Evolutionary conservation across 352 stramenopile species (phyloP).

Genomic region (Phytophthora multivora): DNA sequence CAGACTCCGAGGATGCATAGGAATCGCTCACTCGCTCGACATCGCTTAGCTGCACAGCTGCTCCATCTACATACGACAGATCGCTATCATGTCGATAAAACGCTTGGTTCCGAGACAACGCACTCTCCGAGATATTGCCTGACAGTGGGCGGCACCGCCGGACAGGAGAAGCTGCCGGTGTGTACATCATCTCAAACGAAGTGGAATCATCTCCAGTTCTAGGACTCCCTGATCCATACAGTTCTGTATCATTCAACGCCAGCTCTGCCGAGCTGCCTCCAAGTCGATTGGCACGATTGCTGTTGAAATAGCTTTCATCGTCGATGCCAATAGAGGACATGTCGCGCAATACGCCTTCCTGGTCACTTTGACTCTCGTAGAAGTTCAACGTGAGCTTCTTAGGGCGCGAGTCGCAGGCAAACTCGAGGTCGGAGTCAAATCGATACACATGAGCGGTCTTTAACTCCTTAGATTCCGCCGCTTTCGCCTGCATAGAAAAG

Average conservation of each 20-base stretch:
- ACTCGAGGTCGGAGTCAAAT: slow-evolving; percentile 81
- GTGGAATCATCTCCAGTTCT: slow-evolving; percentile 56
- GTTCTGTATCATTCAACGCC: slow-evolving; percentile 28
- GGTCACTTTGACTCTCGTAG: slow-evolving; percentile 58
- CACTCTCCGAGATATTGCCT: slow-evolving; percentile 35
- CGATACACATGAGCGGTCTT: slow-evolving; percentile 84
- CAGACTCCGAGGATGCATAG: slow-evolving; percentile 69
- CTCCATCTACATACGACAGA: slow-evolving; percentile 43
- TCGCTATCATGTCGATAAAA: slow-evolving; percentile 63
- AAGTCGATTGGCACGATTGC: slow-evolving; percentile 19
- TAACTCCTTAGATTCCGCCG: slow-evolving; percentile 70
- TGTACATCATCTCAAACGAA: slow-evolving; percentile 74
- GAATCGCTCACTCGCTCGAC: slow-evolving; percentile 70
- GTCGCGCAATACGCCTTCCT: slow-evolving; percentile 27
- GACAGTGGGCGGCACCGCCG: slow-evolving; percentile 23
- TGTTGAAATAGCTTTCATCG: slow-evolving; percentile 58
- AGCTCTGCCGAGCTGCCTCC: slow-evolving; percentile 17
- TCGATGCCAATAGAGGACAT: slow-evolving; percentile 64
- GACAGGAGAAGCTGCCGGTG: slow-evolving; percentile 52
- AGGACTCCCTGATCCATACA: slow-evolving; percentile 48
- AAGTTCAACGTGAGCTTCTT: slow-evolving; percentile 75
- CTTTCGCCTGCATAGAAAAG: slow-evolving; percentile 35
- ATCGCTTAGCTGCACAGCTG: slow-evolving; percentile 58
- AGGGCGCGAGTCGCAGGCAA: slow-evolving; percentile 65
- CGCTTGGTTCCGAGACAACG: slow-evolving; percentile 37